These are phyloP conservation scores for Zanthoxylum bungeanum DNA, from an alignment of 345 rosid genomes.

Conservation along the genomic window DNA sequence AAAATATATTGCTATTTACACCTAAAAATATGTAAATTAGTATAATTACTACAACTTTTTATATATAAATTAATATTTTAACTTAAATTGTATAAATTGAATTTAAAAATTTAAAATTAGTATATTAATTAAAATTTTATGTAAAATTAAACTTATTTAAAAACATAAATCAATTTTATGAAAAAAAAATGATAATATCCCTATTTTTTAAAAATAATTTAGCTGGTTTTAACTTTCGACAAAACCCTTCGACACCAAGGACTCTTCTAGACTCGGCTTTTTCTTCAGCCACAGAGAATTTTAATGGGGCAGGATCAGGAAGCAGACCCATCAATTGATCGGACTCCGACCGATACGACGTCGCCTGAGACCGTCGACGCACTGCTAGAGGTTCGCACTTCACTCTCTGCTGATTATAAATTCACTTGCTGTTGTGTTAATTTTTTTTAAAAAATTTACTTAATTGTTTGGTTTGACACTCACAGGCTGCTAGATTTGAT, in stretches of 20 bases:
- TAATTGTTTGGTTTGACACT: slow-evolving; percentile 1
- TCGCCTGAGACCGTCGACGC: slow-evolving; percentile 47
- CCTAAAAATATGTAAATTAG: too few species aligned
- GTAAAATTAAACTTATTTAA: too few species aligned
- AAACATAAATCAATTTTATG: too few species aligned
- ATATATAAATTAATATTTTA: too few species aligned
- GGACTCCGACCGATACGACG: neutral
- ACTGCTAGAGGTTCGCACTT: slow-evolving; percentile 52
- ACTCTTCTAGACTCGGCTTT: neutral
- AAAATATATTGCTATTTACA: too few species aligned
- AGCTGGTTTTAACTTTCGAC: neutral
- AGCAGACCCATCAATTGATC: slow-evolving; percentile 21
- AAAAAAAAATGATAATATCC: too few species aligned
- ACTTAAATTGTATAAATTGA: too few species aligned
- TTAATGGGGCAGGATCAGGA: slow-evolving; percentile 42
- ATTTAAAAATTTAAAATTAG: too few species aligned
- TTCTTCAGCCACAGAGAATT: neutral
- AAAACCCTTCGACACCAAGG: neutral
- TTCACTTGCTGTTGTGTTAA: neutral
- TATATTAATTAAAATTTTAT: too few species aligned
- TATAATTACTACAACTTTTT: too few species aligned
- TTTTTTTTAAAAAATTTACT: too few species aligned
- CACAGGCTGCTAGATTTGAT: slow-evolving; percentile 85
- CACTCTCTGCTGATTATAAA: neutral
- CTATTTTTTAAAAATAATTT: too few species aligned